Conservation (phyloP, 2,329 filamentous ascomycete genomes). For the Emericellopsis cladophorae region DNA sequence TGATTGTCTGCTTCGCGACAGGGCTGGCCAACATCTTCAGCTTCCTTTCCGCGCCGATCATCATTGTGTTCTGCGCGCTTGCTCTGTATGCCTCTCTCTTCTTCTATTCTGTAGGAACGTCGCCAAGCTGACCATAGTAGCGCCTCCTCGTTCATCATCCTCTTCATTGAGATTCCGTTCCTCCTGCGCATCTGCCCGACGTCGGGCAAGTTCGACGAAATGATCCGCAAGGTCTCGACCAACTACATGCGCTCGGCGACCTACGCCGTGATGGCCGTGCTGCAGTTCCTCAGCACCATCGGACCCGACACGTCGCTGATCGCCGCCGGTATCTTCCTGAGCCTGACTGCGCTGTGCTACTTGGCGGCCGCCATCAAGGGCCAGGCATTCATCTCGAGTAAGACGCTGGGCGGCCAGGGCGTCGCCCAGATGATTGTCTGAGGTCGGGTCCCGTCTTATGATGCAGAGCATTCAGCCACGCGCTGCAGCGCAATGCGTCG, state of each 20-base stretch:
- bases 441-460: slow-evolving; percentile 1
- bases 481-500: no score
- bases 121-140: slow-evolving; percentile 24
- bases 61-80: slow-evolving; percentile 40
- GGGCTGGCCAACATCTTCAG: slow-evolving; percentile 58
- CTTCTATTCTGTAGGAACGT: background rate
- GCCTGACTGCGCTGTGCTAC: slow-evolving; percentile 72
- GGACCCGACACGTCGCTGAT: slow-evolving; percentile 58
- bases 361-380: slow-evolving; percentile 65
- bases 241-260: slow-evolving; percentile 93
- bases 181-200: slow-evolving; percentile 97
- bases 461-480: no score
- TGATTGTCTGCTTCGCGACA: slow-evolving; percentile 58
- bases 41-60: slow-evolving; percentile 31
- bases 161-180: slow-evolving; percentile 85
- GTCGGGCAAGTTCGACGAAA: slow-evolving; percentile 72
- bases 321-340: slow-evolving; percentile 71
- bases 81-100: slow-evolving; percentile 33
- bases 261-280: slow-evolving; percentile 65
- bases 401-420: slow-evolving; percentile 87
- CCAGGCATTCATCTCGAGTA: slow-evolving; percentile 81
- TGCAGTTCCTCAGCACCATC: slow-evolving; percentile 77
- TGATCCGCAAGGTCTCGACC: slow-evolving; percentile 85
- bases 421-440: slow-evolving; percentile 98
- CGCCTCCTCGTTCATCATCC: slow-evolving; percentile 56